Percentiles rank a stretch among this genome's conserved stretches.
Conservation (phyloP, 345 rosid genomes). For the Salix koriyanagi region DNA sequence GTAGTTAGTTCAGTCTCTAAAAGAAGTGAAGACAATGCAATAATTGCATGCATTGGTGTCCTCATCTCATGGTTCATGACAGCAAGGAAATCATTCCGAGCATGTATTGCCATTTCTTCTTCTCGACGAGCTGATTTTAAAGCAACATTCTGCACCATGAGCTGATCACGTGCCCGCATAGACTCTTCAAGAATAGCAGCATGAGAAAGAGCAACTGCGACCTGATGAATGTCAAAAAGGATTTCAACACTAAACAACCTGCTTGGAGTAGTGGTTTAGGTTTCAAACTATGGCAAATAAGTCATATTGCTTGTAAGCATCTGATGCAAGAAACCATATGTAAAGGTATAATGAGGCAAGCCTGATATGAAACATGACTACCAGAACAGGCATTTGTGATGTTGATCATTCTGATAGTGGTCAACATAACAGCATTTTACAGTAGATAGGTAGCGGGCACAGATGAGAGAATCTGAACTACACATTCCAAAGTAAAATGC, state of each 20-base stretch:
- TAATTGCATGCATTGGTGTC: constrained; percentile 86
- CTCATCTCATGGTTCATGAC: constrained; percentile 99
- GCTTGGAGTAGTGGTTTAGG: background rate
- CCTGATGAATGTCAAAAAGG: constrained; percentile 39
- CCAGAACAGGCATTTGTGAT: background rate
- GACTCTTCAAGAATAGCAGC: constrained; percentile 95
- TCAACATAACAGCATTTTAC: background rate
- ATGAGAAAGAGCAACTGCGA: constrained; percentile 96
- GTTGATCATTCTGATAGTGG: background rate
- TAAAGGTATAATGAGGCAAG: background rate
- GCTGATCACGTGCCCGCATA: constrained; percentile 82
- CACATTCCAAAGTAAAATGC: background rate
- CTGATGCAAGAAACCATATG: background rate
- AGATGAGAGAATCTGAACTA: background rate
- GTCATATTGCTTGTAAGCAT: background rate
- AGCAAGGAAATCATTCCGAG: constrained; percentile 87
- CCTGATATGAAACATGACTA: background rate
- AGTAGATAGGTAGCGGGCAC: background rate
- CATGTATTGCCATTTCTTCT: constrained; percentile 87
- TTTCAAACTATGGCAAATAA: background rate
- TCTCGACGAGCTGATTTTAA: constrained; percentile 76
- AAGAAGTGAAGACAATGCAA: constrained; percentile 82
- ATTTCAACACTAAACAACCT: constrained; percentile 3
- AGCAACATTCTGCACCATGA: constrained; percentile 74
- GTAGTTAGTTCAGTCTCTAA: constrained; percentile 74